Conservation (phyloP, 345 rosid genomes). For the Euphorbia pulcherrima region DNA sequence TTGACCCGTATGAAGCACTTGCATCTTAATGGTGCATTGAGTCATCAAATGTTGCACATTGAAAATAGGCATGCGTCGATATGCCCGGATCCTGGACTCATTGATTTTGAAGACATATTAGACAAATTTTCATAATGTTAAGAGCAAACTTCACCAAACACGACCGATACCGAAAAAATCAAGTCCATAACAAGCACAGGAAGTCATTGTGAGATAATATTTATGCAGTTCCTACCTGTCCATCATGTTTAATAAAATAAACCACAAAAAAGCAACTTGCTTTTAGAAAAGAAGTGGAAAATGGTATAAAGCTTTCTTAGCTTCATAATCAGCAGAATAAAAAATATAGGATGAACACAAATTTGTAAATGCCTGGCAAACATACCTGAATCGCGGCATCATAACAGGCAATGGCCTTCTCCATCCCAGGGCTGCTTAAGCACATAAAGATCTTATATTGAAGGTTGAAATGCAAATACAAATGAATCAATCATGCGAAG, state of each 20-base stretch:
- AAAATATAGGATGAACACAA: not conserved
- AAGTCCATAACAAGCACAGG: no score
- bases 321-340: no score
- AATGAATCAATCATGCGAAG: not conserved
- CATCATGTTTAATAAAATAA: not conserved
- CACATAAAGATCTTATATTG: not conserved
- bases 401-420: constrained; percentile 69
- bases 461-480: not conserved
- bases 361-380: not conserved
- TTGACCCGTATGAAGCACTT: no score
- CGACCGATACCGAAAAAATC: no score
- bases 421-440: constrained; percentile 46
- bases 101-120: not conserved
- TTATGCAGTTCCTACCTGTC: not conserved
- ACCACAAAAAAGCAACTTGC: not conserved
- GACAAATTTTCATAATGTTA: not conserved
- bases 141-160: not conserved
- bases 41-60: not conserved
- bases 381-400: constrained; percentile 71
- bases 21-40: no score
- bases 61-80: not conserved
- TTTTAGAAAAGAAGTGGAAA: not conserved
- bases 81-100: not conserved
- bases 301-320: not conserved
- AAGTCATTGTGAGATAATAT: constrained; percentile 17